Conservation (phyloP, 179 eudicot species). For the Heliamphora pulchella region DNA sequence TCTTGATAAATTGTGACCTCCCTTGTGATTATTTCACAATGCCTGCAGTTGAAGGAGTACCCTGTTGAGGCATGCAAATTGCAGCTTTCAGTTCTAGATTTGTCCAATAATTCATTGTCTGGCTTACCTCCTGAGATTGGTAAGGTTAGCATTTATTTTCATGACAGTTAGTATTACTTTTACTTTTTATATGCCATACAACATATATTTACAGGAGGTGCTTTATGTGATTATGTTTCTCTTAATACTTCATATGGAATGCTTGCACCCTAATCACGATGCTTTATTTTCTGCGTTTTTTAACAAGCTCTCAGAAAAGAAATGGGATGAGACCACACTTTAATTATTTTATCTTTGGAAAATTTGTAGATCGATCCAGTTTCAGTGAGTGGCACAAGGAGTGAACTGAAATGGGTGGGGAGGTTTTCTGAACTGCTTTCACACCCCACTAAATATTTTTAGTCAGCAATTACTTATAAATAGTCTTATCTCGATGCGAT, state of each 20-base stretch:
- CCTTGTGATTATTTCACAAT: constrained; percentile 16
- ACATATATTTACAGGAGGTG: constrained; percentile 4
- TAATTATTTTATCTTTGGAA: not conserved
- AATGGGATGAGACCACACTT: not conserved
- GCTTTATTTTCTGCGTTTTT: not conserved
- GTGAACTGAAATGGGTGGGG: not conserved
- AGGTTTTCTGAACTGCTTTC: not conserved
- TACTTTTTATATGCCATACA: not conserved
- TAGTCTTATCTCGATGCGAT: not conserved
- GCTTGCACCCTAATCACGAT: not conserved
- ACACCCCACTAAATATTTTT: not conserved
- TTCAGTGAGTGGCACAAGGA: not conserved
- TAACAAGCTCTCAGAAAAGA: not conserved
- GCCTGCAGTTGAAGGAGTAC: constrained; percentile 68
- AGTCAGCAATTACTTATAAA: not conserved
- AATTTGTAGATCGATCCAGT: not conserved
- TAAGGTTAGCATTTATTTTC: constrained; percentile 31
- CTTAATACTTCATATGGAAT: not conserved
- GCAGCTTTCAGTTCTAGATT: constrained; percentile 65
- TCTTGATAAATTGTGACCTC: not conserved
- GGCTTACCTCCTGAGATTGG: constrained; percentile 97
- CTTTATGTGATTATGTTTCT: not conserved
- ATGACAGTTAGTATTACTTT: not conserved
- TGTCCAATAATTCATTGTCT: constrained; percentile 88
- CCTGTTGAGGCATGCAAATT: constrained; percentile 87